These are phyloP conservation scores for Purpureocillium takamizusanense DNA, from an alignment of 2,329 filamentous ascomycete species.

Conservation along the genomic window DNA sequence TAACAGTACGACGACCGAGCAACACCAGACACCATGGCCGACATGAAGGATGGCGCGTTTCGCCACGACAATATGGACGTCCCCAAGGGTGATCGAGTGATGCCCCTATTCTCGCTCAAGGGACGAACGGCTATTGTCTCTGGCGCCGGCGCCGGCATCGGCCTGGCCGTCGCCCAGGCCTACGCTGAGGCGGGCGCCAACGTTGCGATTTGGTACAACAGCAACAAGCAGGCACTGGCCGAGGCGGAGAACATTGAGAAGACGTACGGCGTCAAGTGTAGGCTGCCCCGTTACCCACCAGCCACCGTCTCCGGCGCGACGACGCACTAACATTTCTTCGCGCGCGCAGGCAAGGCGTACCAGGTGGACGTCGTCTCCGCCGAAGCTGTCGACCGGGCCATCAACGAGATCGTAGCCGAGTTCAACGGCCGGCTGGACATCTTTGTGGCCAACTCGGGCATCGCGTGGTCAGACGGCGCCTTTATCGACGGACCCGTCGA, in stretches of 20 bases:
- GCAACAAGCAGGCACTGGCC: conserved; percentile 54
- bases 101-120: conserved; percentile 61
- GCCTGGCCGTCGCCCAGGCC: conserved; percentile 53
- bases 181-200: conserved; percentile 64
- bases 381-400: conserved; percentile 39
- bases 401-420: conserved; percentile 48
- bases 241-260: conserved; percentile 55
- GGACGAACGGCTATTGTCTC: conserved; percentile 62
- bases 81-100: conserved; percentile 39
- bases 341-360: conserved; percentile 26
- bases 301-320: too few relatives aligned
- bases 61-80: conserved; percentile 45
- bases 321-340: too few relatives aligned
- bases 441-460: conserved; percentile 72
- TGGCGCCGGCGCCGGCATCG: conserved; percentile 59
- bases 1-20: not conserved
- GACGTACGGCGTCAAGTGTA: conserved; percentile 59
- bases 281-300: conserved; percentile 20
- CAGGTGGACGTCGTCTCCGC: conserved; percentile 50
- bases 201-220: conserved; percentile 65
- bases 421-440: conserved; percentile 69
- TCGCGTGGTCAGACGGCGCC: conserved; percentile 61
- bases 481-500: conserved; percentile 57
- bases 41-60: conserved; percentile 41
- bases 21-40: conserved; percentile 20